A percentile compares a stretch with the other conserved stretches of the same genome.
These are phyloP conservation scores for Micractinium sp. DNA, from an alignment of 139 green algal genomes.

Conservation along the genomic window DNA sequence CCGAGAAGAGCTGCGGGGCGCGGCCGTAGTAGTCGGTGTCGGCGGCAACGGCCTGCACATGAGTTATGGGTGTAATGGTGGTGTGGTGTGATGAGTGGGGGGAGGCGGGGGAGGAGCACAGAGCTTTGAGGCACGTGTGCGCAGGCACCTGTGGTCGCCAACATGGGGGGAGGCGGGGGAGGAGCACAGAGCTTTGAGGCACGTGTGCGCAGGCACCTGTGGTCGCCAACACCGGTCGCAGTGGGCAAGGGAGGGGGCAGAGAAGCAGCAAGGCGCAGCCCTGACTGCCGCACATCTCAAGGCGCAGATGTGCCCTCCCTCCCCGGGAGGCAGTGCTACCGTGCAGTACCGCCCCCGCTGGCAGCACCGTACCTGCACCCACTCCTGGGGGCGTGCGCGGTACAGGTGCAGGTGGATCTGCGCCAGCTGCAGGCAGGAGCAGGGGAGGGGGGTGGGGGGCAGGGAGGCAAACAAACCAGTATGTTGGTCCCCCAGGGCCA, in stretches of 20 bases:
- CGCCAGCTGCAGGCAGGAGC: constrained; percentile 51
- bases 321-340: not conserved
- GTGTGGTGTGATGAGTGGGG: too few relatives aligned
- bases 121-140: not conserved
- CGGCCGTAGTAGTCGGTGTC: constrained; percentile 86
- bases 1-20: constrained; percentile 72
- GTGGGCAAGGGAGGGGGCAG: too few relatives aligned
- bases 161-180: too few relatives aligned
- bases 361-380: constrained; percentile 23
- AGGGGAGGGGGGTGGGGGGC: not conserved
- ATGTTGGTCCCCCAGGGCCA: too few relatives aligned
- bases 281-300: not conserved
- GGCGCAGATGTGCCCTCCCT: too few relatives aligned
- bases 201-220: too few relatives aligned
- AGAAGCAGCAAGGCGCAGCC: too few relatives aligned
- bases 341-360: not conserved
- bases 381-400: constrained; percentile 62
- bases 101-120: not conserved
- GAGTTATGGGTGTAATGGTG: too few relatives aligned
- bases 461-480: not conserved
- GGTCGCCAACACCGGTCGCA: too few relatives aligned
- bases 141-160: too few relatives aligned
- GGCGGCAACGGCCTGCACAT: constrained; percentile 66
- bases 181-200: not conserved
- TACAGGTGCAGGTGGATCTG: constrained; percentile 90